Evolutionary conservation across 2,329 filamentous ascomycete genomes (phyloP), one percentile per base, ranked within the genome.

Genomic region (Aspergillus versicolor): DNA sequence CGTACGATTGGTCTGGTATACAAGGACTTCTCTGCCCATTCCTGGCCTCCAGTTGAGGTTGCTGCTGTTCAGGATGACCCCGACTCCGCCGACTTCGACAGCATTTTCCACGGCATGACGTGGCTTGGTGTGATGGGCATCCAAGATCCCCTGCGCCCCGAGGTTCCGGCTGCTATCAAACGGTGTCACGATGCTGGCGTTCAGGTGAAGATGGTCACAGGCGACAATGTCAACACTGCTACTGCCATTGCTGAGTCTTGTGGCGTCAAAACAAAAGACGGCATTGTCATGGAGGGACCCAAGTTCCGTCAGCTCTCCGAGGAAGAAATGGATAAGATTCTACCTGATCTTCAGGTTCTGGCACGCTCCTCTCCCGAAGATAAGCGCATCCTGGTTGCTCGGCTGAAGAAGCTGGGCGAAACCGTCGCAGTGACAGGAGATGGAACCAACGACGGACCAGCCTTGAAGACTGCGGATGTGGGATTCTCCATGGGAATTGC

Each of bases 1-100:
- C 86, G 89, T 46, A 92, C 88, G 0, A 91, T 92, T 60, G 88
- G 84, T 41, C 81, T 91, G 57, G 81, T 89, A 8, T 91, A 90
- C 73, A 84, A 84, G 54, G 89, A 92, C 61, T 91, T 89, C 34
- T 45, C 27, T 37, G 24, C 50, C 61, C 79, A 86, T 40, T 79
- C 77, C 57, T 89, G 87, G 82, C 89, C 90, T 24, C 87, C 86
- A 2, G 76, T 72, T 40, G 79, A 81, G 19, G 81, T 79, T n/a
- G 79, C 77, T 42, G 80, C 74, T 30, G 71, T 81, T 32, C 84
- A 88, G 60, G 86, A 88, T 58, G 85, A 89, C 63, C 70, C 78
- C 7, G 81, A 80, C 21, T 82, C 88, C 57, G 86, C 84, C 17
- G 78, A 86, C 4, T 89, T 92, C 58, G 83, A 87, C 15, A 83